Evolutionary conservation across 352 stramenopile genomes (phyloP).

Genomic region (Pythium rishiriense): DNA sequence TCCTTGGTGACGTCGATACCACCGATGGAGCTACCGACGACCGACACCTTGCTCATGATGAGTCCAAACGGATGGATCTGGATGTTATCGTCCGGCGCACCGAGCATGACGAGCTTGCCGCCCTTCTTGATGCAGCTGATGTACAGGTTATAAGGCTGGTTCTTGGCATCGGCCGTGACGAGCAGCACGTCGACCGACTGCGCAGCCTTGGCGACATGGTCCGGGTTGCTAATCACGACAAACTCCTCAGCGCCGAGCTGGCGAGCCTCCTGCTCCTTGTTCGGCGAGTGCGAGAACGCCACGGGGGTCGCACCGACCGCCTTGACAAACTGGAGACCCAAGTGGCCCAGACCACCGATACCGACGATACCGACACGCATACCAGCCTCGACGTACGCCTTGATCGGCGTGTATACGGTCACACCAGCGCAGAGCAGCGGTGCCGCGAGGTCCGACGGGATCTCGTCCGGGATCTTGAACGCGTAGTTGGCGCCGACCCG

Average conservation of each 20-base stretch:
- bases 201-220: slow-evolving; percentile 15
- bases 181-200: slow-evolving; percentile 30
- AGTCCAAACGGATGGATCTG: slow-evolving; percentile 14
- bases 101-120: slow-evolving; percentile 33
- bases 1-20: slow-evolving; percentile 2
- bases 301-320: slow-evolving; percentile 48
- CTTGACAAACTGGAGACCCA: slow-evolving; percentile 69
- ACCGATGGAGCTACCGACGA: slow-evolving; percentile 25
- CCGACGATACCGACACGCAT: slow-evolving; percentile 57
- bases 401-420: slow-evolving; percentile 84
- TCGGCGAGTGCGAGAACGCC: slow-evolving; percentile 38
- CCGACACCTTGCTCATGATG: slow-evolving; percentile 41
- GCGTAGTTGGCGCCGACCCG: slow-evolving; percentile 74
- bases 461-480: slow-evolving; percentile 60
- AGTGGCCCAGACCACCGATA: slow-evolving; percentile 73
- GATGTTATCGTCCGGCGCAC: slow-evolving; percentile 20
- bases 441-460: slow-evolving; percentile 43
- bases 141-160: slow-evolving; percentile 31
- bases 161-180: slow-evolving; percentile 34
- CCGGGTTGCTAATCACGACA: slow-evolving; percentile 18
- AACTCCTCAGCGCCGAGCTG: slow-evolving; percentile 27
- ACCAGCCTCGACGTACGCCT: slow-evolving; percentile 48
- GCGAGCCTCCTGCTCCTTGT: slow-evolving; percentile 25
- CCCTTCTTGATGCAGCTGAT: slow-evolving; percentile 20
- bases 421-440: slow-evolving; percentile 87